phyloP scores from a whole-genome alignment of 139 green algal species.

The Chlamydomonas eustigma region DNA sequence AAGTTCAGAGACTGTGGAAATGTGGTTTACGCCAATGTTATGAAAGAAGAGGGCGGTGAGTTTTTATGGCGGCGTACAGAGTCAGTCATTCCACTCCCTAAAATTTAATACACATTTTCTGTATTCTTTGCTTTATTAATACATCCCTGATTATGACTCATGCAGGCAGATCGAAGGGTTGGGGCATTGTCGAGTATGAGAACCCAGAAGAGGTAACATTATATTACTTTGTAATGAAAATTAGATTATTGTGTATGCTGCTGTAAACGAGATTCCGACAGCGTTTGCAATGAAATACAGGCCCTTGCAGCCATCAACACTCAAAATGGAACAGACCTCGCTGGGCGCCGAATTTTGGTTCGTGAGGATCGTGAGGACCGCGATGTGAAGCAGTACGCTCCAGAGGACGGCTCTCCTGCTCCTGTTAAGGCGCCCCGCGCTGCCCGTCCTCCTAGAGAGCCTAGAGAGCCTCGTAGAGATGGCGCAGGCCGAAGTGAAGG shows the following conservation, averaged over 20 bases:
- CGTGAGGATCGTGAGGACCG: constrained; percentile 92
- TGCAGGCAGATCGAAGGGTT: constrained; percentile 88
- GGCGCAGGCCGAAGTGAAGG: background rate
- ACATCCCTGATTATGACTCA: background rate
- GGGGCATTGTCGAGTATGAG: constrained; percentile 92
- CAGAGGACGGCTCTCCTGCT: constrained; percentile 19
- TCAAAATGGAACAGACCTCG: constrained; percentile 79
- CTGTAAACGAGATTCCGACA: no score
- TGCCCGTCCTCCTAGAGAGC: constrained; percentile 7
- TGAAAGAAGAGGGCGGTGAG: constrained; percentile 74
- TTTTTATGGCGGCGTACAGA: no score
- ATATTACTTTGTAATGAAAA: no score
- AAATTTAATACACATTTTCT: background rate
- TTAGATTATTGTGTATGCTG: no score
- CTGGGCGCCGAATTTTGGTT: constrained; percentile 83
- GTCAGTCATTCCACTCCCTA: background rate
- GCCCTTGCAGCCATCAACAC: constrained; percentile 63
- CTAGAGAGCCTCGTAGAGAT: background rate
- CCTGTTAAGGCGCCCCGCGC: constrained; percentile 8
- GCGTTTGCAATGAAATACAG: no score
- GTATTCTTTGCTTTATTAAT: background rate
- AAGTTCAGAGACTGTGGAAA: constrained; percentile 80
- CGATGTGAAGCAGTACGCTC: constrained; percentile 81
- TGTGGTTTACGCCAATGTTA: constrained; percentile 91
- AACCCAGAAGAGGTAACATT: constrained; percentile 81